A percentile compares a stretch with the other conserved stretches of the same genome.
These are phyloP conservation scores for Coemansia sp. DNA, from an alignment of 192 early-diverging fungal genomes.

Conservation along the genomic window DNA sequence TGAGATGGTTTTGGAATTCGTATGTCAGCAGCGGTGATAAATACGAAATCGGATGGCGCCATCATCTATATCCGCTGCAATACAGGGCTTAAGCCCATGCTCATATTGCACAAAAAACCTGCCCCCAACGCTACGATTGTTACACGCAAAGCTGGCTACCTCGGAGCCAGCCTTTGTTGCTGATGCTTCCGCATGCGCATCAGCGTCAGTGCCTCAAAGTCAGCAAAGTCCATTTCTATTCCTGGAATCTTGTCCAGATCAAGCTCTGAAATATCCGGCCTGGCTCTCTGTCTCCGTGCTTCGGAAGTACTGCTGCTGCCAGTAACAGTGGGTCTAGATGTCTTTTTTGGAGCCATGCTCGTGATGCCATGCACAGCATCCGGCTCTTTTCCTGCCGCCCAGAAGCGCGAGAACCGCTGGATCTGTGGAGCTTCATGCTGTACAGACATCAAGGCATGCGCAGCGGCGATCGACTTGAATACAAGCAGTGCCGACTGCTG, in stretches of 20 bases:
- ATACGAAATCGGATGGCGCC: too few species aligned
- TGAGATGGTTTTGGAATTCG: too few species aligned
- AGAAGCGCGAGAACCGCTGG: constrained; percentile 21
- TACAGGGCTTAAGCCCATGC: too few species aligned
- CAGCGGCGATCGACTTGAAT: constrained; percentile 34
- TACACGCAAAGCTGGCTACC: background rate
- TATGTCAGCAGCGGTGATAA: too few species aligned
- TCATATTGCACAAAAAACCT: too few species aligned
- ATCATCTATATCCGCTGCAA: too few species aligned
- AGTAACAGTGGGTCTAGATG: background rate
- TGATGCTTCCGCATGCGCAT: constrained; percentile 46
- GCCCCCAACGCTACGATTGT: background rate
- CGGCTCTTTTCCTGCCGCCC: constrained; percentile 37
- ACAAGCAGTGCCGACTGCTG: constrained; percentile 39
- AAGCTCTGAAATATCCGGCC: constrained; percentile 27
- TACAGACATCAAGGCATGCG: constrained; percentile 38
- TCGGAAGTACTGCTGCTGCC: background rate
- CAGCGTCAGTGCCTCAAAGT: constrained; percentile 48
- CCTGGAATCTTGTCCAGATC: constrained; percentile 34
- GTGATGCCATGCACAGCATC: constrained; percentile 18
- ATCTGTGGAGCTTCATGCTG: constrained; percentile 7
- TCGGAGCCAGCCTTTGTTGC: background rate
- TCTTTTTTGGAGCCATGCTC: background rate
- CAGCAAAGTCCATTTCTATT: constrained; percentile 29
- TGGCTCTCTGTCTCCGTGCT: background rate